These are phyloP conservation scores for Melocanna baccifera DNA, from an alignment of 176 grass and related monocot genomes.

Conservation along the genomic window DNA sequence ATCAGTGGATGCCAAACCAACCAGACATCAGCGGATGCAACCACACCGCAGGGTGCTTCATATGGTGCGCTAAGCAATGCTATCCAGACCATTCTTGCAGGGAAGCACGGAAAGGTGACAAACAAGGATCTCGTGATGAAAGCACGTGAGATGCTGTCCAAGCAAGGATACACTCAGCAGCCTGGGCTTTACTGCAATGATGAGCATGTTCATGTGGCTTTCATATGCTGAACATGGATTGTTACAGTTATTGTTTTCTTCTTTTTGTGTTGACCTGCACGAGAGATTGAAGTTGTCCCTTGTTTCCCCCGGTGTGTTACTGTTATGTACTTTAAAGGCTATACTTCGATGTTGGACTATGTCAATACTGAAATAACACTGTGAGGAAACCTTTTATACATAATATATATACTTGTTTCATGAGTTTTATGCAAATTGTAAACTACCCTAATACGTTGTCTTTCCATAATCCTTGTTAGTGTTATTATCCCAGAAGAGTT, in stretches of 20 bases:
- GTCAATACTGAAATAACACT: slow-evolving; percentile 24
- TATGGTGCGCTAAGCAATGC: slow-evolving; percentile 91
- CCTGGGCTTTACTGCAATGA: slow-evolving; percentile 91
- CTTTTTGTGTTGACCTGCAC: background rate
- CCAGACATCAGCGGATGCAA: slow-evolving; percentile 89
- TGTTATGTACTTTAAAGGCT: background rate
- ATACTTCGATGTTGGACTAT: background rate
- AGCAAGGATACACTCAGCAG: slow-evolving; percentile 77
- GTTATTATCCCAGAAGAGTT: background rate
- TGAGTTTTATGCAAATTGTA: background rate
- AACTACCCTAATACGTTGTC: background rate
- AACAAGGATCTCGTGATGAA: slow-evolving; percentile 72
- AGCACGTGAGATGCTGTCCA: slow-evolving; percentile 60
- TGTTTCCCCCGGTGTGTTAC: background rate
- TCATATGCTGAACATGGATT: slow-evolving; percentile 58
- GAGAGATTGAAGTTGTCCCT: slow-evolving; percentile 19
- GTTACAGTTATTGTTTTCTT: background rate
- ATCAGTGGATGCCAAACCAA: slow-evolving; percentile 93
- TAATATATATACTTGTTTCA: background rate
- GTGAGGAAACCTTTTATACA: slow-evolving; percentile 9
- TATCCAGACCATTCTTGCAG: slow-evolving; percentile 70
- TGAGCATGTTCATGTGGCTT: slow-evolving; percentile 65
- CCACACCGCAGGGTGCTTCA: slow-evolving; percentile 48
- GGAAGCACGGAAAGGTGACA: slow-evolving; percentile 41
- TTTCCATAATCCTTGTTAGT: background rate